Evolutionary conservation across 1,284 basidiomycete species (phyloP).

Genomic region (Ceratobasidium papillatum): DNA sequence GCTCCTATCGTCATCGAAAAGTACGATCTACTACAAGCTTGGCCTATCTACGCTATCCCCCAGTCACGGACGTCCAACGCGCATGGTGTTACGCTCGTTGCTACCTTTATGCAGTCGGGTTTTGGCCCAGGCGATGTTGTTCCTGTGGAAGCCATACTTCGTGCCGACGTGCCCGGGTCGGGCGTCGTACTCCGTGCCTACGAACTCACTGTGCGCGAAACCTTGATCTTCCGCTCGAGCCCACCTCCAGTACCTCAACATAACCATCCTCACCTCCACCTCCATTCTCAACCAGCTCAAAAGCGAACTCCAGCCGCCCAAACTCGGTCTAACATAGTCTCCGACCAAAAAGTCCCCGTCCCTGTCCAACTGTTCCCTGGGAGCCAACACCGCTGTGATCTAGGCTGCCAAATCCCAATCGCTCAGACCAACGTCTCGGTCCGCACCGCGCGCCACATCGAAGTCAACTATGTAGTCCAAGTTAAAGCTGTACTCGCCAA

Average conservation of each 20-base stretch:
- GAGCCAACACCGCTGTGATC: slow-evolving; percentile 71
- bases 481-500: slow-evolving; percentile 79
- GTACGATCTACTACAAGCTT: slow-evolving; percentile 87
- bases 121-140: slow-evolving; percentile 87
- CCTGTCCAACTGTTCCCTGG: slow-evolving; percentile 76
- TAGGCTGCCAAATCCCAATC: slow-evolving; percentile 71
- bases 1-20: slow-evolving; percentile 83
- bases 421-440: slow-evolving; percentile 79
- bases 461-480: slow-evolving; percentile 78
- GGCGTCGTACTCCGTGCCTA: slow-evolving; percentile 77
- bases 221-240: slow-evolving; percentile 56
- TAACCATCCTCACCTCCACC: slow-evolving; percentile 26
- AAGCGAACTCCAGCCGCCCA: slow-evolving; percentile 57
- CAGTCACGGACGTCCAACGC: slow-evolving; percentile 73
- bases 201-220: slow-evolving; percentile 79
- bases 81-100: slow-evolving; percentile 74
- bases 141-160: slow-evolving; percentile 69
- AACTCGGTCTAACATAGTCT: slow-evolving; percentile 61
- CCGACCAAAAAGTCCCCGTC: slow-evolving; percentile 73
- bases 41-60: slow-evolving; percentile 84
- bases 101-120: slow-evolving; percentile 73
- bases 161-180: slow-evolving; percentile 58
- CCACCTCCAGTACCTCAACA: slow-evolving; percentile 33
- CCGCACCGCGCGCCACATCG: slow-evolving; percentile 78
- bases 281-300: slow-evolving; percentile 21